A percentile compares a stretch with the other conserved stretches of the same genome.
Conservation (phyloP, 2,329 filamentous ascomycete species). For the Trichophyton equinum region DNA sequence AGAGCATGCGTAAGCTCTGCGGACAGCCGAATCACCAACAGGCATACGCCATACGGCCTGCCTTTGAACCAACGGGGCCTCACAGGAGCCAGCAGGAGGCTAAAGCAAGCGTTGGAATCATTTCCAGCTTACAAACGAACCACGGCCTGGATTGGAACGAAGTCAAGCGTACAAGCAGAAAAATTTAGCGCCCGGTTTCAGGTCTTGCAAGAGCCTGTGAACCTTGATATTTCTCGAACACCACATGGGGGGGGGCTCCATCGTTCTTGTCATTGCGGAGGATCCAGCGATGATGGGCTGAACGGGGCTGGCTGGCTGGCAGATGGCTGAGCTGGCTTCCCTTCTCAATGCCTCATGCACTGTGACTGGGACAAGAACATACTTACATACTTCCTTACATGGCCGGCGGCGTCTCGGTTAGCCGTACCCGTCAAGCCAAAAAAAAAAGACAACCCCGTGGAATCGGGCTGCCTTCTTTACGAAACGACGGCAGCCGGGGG, state of each 20-base stretch:
- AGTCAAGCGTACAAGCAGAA: not conserved
- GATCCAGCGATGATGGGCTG: too few species aligned
- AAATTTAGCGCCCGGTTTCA: conserved; percentile 2
- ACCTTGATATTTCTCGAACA: not conserved
- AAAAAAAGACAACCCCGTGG: not conserved
- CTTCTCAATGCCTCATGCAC: not conserved
- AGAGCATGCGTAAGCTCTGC: not conserved
- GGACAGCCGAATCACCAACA: not conserved
- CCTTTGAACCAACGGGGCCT: not conserved
- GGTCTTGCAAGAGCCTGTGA: not conserved
- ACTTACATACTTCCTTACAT: not conserved
- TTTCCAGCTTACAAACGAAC: not conserved
- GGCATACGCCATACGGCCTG: not conserved
- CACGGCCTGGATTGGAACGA: not conserved
- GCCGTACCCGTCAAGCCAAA: not conserved
- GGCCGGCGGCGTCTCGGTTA: not conserved
- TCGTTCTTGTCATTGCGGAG: not conserved
- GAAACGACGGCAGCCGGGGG: not conserved
- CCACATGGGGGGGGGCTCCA: not conserved
- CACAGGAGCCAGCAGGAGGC: not conserved
- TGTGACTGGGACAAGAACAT: not conserved
- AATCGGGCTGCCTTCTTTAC: not conserved
- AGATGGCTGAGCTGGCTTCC: not conserved
- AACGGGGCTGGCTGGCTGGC: not conserved
- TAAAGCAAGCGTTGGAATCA: not conserved